A percentile compares a stretch with the other conserved stretches of the same genome.
These are phyloP conservation scores for Hypoxylon cercidicola DNA, from an alignment of 495 filamentous ascomycete species.

Conservation along the genomic window DNA sequence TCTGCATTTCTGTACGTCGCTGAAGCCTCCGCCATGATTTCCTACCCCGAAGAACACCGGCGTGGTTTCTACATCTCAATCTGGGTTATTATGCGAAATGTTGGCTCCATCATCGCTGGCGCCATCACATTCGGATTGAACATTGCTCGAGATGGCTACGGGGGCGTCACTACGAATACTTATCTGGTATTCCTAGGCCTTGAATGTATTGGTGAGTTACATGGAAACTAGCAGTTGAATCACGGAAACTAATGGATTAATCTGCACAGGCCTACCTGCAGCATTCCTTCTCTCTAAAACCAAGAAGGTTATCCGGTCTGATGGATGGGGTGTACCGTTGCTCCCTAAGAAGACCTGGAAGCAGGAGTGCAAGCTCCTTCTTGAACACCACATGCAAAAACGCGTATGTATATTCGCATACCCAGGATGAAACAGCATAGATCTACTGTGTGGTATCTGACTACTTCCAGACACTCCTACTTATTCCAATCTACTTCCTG, in stretches of 20 bases:
- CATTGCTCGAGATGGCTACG: not conserved
- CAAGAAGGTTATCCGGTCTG: not conserved
- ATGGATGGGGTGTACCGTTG: slow-evolving; percentile 1
- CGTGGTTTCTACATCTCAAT: slow-evolving; percentile 1
- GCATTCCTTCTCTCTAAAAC: not conserved
- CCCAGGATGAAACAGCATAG: not conserved
- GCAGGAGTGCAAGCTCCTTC: slow-evolving; percentile 1
- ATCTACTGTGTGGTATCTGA: not conserved
- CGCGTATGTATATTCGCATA: not conserved
- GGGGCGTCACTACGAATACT: not conserved
- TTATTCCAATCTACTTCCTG: slow-evolving; percentile 1
- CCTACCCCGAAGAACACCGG: not conserved
- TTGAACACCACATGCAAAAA: not conserved
- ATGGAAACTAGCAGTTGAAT: not conserved
- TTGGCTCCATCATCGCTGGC: not conserved
- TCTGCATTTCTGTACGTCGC: slow-evolving; percentile 1
- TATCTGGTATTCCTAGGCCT: not conserved
- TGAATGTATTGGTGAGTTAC: not conserved
- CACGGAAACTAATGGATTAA: not conserved
- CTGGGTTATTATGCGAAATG: slow-evolving; percentile 1
- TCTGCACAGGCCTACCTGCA: not conserved
- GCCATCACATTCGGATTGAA: not conserved
- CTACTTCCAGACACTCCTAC: slow-evolving; percentile 2
- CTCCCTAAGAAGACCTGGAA: not conserved
- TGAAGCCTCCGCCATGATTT: not conserved